Evolutionary conservation across 2,329 filamentous ascomycete species (phyloP), one percentile per base, ranked within the genome.

Genomic region (Mollisia scopiformis): DNA sequence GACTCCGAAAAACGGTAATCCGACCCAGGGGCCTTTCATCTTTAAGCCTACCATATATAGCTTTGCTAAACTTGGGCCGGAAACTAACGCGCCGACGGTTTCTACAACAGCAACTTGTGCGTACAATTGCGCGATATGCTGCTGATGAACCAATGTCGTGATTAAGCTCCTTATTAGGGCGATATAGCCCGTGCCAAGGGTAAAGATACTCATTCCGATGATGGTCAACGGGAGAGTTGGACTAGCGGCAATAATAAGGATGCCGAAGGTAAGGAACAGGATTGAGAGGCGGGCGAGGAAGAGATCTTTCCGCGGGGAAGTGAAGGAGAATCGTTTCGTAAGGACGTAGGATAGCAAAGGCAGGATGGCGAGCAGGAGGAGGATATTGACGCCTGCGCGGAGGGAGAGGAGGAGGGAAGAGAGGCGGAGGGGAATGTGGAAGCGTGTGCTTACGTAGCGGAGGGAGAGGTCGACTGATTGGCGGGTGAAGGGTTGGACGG

Each of bases 401-500:
- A 72, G 49, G 2, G 71, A 72, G n/a, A 72, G 62, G 6, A 73
- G 63, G 27, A 68, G 64, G 6, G 64, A 62, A 16, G 66, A 59
- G 30, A 69, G 28, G 1, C 59, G 58, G 11, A 73, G 61, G 16
- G 65, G 61, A 62, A 67, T 71, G 21, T 56, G 46, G 52, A 69
- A 73, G 11, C 69, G 65, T 10, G 67, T 66, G 1, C 67, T 70
- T 23, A 73, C 64, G 43, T 73, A 73, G n/a, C 68, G 66, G 14
- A 69, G 54, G 6, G 59, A 64, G 16, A 73, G 52, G 2, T 62
- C 58, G 14, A 66, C 58, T 2, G 64, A 59, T 46, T 68, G 59
- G 1, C 39, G 5, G 14, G 25, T 39, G 28, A 72, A 65, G 5
- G 66, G 55, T 2, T 58, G 54, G 23, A 62, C 53, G 21, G 69